phyloP scores from a whole-genome alignment of 1,139 yeast genomes.

The Candida tunisiensis region DNA sequence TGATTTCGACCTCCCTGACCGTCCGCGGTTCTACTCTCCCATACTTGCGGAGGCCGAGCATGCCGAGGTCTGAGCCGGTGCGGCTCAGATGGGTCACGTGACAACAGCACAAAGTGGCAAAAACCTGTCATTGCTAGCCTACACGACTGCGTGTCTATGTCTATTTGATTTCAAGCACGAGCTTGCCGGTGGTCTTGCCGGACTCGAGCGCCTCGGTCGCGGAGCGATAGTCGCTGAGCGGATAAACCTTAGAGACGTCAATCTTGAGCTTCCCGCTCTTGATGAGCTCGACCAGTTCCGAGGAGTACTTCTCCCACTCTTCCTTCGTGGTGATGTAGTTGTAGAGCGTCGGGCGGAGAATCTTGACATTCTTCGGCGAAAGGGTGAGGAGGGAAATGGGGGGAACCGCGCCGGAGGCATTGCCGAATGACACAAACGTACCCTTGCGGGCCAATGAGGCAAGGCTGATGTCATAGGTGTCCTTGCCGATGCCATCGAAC shows the following conservation, averaged over 20 bases:
- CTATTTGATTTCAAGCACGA: not conserved
- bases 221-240: constrained; percentile 41
- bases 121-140: too few species aligned
- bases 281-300: constrained; percentile 28
- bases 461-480: constrained; percentile 49
- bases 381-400: constrained; percentile 38
- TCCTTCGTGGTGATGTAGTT: constrained; percentile 35
- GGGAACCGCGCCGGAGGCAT: constrained; percentile 73
- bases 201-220: constrained; percentile 57
- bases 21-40: too few species aligned
- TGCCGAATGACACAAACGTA: constrained; percentile 60
- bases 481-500: constrained; percentile 75
- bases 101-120: too few species aligned
- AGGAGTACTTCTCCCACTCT: constrained; percentile 41
- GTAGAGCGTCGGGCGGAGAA: constrained; percentile 50
- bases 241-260: constrained; percentile 35
- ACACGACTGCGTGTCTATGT: too few species aligned
- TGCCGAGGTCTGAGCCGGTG: too few species aligned
- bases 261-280: constrained; percentile 34
- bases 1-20: too few species aligned
- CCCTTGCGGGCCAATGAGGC: constrained; percentile 56
- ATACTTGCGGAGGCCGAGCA: too few species aligned
- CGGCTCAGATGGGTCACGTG: too few species aligned
- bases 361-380: constrained; percentile 41
- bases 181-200: constrained; percentile 53